Percentiles rank a stretch among this genome's conserved stretches.
These are phyloP conservation scores for Extremus antarcticus DNA, from an alignment of 495 filamentous ascomycete species.

Conservation along the genomic window DNA sequence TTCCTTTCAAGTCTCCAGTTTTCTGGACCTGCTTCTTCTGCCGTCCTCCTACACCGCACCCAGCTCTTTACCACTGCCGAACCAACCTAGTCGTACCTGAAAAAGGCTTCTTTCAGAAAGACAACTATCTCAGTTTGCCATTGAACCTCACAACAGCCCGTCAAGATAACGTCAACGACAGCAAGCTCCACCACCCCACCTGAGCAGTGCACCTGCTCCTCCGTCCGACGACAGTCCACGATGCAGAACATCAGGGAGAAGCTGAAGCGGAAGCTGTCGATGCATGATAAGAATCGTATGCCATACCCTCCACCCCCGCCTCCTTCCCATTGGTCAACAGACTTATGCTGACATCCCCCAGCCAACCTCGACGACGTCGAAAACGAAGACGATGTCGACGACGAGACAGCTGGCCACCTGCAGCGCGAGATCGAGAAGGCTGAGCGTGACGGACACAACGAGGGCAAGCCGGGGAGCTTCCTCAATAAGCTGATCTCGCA, in stretches of 20 bases:
- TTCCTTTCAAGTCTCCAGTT: too few species aligned
- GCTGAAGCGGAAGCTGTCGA: slow-evolving; percentile 14
- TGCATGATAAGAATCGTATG: slow-evolving; percentile 16
- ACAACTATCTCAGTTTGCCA: background rate
- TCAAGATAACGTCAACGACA: background rate
- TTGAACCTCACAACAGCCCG: background rate
- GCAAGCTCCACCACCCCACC: background rate
- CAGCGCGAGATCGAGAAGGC: slow-evolving; percentile 13
- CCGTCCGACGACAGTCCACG: background rate
- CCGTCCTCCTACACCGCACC: background rate
- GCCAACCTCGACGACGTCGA: slow-evolving; percentile 14
- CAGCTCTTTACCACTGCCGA: background rate
- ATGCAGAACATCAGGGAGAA: slow-evolving; percentile 21
- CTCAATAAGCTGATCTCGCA: slow-evolving; percentile 18
- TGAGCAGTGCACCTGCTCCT: background rate
- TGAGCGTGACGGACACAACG: slow-evolving; percentile 5
- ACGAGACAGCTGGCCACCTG: slow-evolving; percentile 11
- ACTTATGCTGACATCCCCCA: background rate
- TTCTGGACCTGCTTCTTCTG: background rate
- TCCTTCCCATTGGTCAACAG: background rate
- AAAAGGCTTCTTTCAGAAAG: background rate
- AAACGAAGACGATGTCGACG: slow-evolving; percentile 15
- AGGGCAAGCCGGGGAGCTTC: slow-evolving; percentile 11
- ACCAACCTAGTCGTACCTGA: background rate
- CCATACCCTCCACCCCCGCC: too few species aligned